Conservation (phyloP, 495 filamentous ascomycete genomes). For the Lineolata rhizophorae region DNA sequence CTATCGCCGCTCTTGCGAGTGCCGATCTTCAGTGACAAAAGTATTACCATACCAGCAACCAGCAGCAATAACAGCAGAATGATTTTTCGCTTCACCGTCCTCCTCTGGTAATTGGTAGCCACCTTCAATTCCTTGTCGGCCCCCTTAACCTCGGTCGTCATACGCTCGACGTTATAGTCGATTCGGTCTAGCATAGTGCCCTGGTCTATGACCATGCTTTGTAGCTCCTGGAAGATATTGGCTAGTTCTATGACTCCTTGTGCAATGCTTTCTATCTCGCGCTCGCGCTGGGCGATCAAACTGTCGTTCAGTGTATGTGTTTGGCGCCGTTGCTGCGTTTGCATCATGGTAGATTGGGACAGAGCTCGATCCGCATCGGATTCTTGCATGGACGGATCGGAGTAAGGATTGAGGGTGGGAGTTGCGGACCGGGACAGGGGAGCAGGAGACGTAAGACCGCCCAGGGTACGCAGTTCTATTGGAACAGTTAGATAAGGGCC, state of each 20-base stretch:
- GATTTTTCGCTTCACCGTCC: slow-evolving; percentile 72
- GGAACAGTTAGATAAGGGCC: slow-evolving; percentile 4
- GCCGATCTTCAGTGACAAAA: slow-evolving; percentile 65
- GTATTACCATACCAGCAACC: slow-evolving; percentile 66
- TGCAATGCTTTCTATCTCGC: slow-evolving; percentile 94
- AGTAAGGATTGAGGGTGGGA: slow-evolving; percentile 39
- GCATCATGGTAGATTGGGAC: slow-evolving; percentile 68
- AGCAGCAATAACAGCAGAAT: slow-evolving; percentile 70
- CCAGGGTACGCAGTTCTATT: slow-evolving; percentile 64
- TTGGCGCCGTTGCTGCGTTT: slow-evolving; percentile 39
- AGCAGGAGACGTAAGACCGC: slow-evolving; percentile 37
- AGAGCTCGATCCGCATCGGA: slow-evolving; percentile 80
- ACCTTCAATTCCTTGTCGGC: slow-evolving; percentile 82
- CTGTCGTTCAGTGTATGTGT: slow-evolving; percentile 49
- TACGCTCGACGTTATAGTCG: slow-evolving; percentile 91
- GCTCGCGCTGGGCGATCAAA: slow-evolving; percentile 74
- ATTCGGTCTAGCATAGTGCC: slow-evolving; percentile 94
- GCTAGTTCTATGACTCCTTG: slow-evolving; percentile 93
- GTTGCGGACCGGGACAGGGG: slow-evolving; percentile 40
- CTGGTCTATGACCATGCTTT: slow-evolving; percentile 95
- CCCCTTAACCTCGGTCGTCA: slow-evolving; percentile 71
- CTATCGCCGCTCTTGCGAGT: slow-evolving; percentile 3
- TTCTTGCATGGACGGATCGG: slow-evolving; percentile 66
- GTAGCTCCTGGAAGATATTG: slow-evolving; percentile 89
- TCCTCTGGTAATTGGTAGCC: slow-evolving; percentile 69